Conservation (phyloP, 179 eudicot genomes). For the Carnegiea gigantea region DNA sequence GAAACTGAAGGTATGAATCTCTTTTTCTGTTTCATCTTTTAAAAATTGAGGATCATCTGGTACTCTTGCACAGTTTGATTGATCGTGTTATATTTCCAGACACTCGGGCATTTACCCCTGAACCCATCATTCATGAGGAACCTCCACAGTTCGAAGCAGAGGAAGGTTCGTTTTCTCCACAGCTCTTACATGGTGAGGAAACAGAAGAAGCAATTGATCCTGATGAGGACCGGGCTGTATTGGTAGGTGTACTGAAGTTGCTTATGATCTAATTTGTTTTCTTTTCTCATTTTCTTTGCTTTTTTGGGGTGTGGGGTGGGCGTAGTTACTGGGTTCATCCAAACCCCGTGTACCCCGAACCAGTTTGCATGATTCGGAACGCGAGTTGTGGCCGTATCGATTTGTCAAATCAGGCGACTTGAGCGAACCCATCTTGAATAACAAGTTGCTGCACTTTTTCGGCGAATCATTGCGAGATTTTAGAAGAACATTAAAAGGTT, state of each 20-base stretch:
- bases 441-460: no score
- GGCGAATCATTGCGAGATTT: no score
- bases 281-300: background rate
- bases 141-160: conserved; percentile 45
- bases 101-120: conserved; percentile 62
- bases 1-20: conserved; percentile 46
- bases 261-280: conserved; percentile 2
- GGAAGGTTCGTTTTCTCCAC: conserved; percentile 94
- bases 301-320: background rate
- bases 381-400: no score
- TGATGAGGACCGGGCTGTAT: conserved; percentile 71
- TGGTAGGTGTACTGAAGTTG: conserved; percentile 45
- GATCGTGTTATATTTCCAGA: conserved; percentile 35
- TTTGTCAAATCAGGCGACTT: no score
- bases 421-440: no score
- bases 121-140: conserved; percentile 50
- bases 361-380: no score
- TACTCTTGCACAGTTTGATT: conserved; percentile 13
- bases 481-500: no score
- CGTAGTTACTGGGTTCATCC: no score
- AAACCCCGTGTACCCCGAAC: no score
- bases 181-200: conserved; percentile 75
- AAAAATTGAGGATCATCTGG: background rate
- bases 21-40: background rate
- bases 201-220: conserved; percentile 94